Evolutionary conservation across 805 yeast species (phyloP).

Genomic region (Candida nanaspora): DNA sequence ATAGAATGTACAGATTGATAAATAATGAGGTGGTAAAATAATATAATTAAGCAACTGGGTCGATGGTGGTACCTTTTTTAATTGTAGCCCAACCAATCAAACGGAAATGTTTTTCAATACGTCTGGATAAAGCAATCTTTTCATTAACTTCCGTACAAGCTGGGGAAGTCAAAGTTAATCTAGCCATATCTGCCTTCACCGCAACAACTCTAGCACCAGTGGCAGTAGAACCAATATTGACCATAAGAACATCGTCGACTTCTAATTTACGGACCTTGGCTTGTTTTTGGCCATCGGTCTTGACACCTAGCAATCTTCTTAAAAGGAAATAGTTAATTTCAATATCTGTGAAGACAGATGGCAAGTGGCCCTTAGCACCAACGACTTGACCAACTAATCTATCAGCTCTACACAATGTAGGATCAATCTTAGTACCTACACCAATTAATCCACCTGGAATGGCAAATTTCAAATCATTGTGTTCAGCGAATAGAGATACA

Average conservation of each 20-base stretch:
- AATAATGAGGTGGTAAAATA: background rate
- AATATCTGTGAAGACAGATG: conserved; percentile 93
- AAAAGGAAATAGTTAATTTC: conserved; percentile 95
- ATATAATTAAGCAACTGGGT: conserved; percentile 39
- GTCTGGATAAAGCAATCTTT: conserved; percentile 96
- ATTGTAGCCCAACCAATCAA: conserved; percentile 99
- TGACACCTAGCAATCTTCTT: conserved; percentile 96
- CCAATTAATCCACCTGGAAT: conserved; percentile 99
- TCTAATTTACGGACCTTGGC: conserved; percentile 95
- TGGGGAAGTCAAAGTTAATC: conserved; percentile 92
- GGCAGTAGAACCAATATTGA: conserved; percentile 97
- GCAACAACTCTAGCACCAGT: conserved; percentile 99
- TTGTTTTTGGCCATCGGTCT: conserved; percentile 95
- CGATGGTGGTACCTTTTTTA: conserved; percentile 85
- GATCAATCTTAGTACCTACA: conserved; percentile 98
- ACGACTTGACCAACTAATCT: conserved; percentile 98
- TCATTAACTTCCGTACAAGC: conserved; percentile 98
- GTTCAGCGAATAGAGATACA: conserved; percentile 93
- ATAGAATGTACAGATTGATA: background rate
- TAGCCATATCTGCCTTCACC: conserved; percentile 98
- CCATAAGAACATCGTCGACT: conserved; percentile 95
- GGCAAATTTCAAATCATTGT: conserved; percentile 95
- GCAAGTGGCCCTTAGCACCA: conserved; percentile 94
- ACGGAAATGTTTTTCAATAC: conserved; percentile 99
- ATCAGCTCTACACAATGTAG: conserved; percentile 98